Evolutionary conservation across 1,284 basidiomycete species (phyloP).

Genomic region (Pulveroboletus sp.): DNA sequence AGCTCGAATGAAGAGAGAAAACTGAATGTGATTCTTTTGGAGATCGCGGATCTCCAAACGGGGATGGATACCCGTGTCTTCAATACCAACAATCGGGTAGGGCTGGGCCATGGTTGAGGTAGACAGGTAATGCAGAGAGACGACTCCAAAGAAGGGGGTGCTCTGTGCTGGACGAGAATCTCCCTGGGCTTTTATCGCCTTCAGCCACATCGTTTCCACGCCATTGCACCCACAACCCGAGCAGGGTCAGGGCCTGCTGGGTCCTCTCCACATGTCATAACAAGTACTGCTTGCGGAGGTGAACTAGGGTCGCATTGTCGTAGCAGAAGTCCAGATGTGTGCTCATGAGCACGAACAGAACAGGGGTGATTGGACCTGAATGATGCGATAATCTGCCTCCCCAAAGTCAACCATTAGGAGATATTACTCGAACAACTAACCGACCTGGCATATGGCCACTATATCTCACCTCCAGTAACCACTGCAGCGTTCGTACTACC

Average conservation of each 20-base stretch:
- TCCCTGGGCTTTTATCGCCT: constrained; percentile 7
- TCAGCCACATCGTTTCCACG: background rate
- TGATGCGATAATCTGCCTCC: too few species aligned
- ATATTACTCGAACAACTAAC: too few species aligned
- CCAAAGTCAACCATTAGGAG: too few species aligned
- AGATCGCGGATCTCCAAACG: constrained; percentile 22
- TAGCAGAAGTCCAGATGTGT: too few species aligned
- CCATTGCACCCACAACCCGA: too few species aligned
- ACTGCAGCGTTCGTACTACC: too few species aligned
- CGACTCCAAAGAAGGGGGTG: background rate
- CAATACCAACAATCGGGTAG: constrained; percentile 8
- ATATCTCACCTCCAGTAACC: too few species aligned
- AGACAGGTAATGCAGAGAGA: background rate
- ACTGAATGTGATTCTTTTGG: constrained; percentile 8
- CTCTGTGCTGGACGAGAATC: background rate
- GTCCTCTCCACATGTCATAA: background rate
- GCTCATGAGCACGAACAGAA: too few species aligned
- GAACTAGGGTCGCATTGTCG: too few species aligned
- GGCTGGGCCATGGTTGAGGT: constrained; percentile 8
- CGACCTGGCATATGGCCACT: too few species aligned
- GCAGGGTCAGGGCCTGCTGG: too few species aligned
- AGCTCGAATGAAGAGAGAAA: constrained; percentile 21
- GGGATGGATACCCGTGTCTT: constrained; percentile 5
- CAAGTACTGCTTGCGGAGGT: background rate
- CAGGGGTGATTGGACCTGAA: background rate